phyloP scores from a whole-genome alignment of 768 basidiomycete genomes.

The Termitomyces heimii region DNA sequence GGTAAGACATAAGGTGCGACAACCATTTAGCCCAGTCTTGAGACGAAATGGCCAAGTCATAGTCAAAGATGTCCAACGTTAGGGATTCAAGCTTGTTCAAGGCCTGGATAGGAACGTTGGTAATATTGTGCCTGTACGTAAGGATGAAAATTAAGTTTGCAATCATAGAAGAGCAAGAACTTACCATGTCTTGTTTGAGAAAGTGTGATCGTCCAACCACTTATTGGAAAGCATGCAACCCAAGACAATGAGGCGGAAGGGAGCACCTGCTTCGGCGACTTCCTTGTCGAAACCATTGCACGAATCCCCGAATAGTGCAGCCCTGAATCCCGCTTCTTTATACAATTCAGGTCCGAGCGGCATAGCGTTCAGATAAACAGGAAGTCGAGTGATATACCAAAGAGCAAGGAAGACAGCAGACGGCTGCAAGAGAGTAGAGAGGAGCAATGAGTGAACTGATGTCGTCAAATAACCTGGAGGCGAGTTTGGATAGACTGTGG shows the following conservation, averaged over 20 bases:
- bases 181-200: constrained; percentile 86
- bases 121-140: constrained; percentile 66
- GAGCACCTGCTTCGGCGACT: constrained; percentile 49
- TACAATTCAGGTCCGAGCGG: constrained; percentile 43
- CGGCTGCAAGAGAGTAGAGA: constrained; percentile 77
- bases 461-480: constrained; percentile 51
- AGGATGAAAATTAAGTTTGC: constrained; percentile 6
- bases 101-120: constrained; percentile 62
- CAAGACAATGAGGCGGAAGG: constrained; percentile 70
- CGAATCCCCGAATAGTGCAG: constrained; percentile 51
- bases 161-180: constrained; percentile 15
- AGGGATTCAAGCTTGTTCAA: constrained; percentile 70
- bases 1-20: constrained; percentile 55
- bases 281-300: constrained; percentile 38
- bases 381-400: constrained; percentile 79
- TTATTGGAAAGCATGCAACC: constrained; percentile 87
- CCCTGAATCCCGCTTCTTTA: constrained; percentile 61
- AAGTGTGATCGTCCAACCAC: constrained; percentile 86
- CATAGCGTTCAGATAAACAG: constrained; percentile 56
- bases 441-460: constrained; percentile 64
- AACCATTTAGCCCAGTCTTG: constrained; percentile 72
- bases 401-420: constrained; percentile 73
- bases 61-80: constrained; percentile 62
- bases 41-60: constrained; percentile 64
- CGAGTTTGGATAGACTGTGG: constrained; percentile 34